phyloP scores from a whole-genome alignment of 306 rosid species.

The Acacia confusa region DNA sequence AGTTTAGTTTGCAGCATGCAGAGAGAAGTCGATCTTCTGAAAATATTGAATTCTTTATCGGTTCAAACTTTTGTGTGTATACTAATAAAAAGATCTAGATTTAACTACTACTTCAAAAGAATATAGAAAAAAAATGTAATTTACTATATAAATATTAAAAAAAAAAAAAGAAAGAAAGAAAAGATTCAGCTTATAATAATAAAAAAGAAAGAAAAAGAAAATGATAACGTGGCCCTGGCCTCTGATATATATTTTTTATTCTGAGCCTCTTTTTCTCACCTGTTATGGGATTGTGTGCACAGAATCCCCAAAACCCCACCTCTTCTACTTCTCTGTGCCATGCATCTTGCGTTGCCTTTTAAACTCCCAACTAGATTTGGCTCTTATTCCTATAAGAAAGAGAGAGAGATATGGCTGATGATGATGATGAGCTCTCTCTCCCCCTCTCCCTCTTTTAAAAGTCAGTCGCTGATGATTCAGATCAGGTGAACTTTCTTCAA shows the following conservation, averaged over 20 bases:
- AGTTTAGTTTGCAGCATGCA: not conserved
- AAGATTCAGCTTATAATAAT: not conserved
- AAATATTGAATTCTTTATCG: not conserved
- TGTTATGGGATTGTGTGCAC: conserved; percentile 47
- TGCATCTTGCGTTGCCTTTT: conserved; percentile 27
- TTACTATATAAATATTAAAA: not conserved
- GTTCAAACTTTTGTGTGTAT: not conserved
- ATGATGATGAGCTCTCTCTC: not conserved
- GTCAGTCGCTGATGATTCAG: not conserved
- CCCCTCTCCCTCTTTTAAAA: conserved; percentile 8
- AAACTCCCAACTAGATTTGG: not conserved
- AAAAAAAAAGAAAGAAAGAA: not conserved
- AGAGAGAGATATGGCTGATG: not conserved
- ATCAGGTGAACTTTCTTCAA: conserved; percentile 14
- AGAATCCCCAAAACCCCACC: conserved; percentile 40
- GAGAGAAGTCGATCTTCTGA: not conserved
- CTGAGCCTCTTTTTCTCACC: conserved; percentile 35
- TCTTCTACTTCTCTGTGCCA: conserved; percentile 5
- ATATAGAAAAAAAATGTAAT: not conserved
- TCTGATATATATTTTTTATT: not conserved
- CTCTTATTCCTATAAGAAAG: not conserved
- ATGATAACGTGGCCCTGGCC: not conserved
- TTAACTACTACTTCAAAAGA: not conserved
- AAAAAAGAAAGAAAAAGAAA: not conserved
- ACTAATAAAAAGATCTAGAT: not conserved